Base-by-base conservation (phyloP, 768 basidiomycete species). In the Suillus sp. region DNA sequence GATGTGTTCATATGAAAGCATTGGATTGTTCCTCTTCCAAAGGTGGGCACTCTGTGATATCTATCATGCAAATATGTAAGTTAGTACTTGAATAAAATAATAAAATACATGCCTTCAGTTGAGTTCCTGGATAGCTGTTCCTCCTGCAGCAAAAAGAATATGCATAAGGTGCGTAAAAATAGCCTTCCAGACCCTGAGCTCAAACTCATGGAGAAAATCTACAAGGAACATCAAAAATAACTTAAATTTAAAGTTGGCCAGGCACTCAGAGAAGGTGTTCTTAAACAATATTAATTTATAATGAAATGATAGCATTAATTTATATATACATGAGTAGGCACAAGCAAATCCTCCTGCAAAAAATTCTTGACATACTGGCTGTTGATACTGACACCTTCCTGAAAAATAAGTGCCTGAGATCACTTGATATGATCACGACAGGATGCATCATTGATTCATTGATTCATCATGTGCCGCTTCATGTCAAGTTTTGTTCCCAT, bases 121-220 rank as follows among this genome's bases (percentile, higher is more conserved):
- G 4, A 62, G 54, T 20, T 56, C 38, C 34, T 55, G 51, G 30
- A 56, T 25, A 11, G 37, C 53, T 1, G 34, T 53, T 11, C 53
- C 53, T 3, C 37, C 37, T 9, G 37, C 51, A 8, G 61, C 51
- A 37, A 22, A 34, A 18, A 55, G 34, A 5, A 62, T 43, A 16
- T 16, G 54, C 51, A 62, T 62, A 9, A 62, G 71, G 48, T 81
- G 79, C 0, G 63, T 71, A 11, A 79, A 66, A 0, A 78, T 43
- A 1, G 67, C 66, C 45, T 70, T 70, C 70, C 67, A 71, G 16
- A 65, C 66, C 4, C 70, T 68, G 27, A 71, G 63, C 48, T 71
- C 70, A 40, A 69, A 58, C 37, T 71, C 70, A 40, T 71, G 70
- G 6, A 71, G 55, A 4, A 70, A 48, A 47, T 70, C 70, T 20